A percentile compares a stretch with the other conserved stretches of the same genome.
Conservation (phyloP, 257 asterid genomes). For the Jaltomata sinuosa region DNA sequence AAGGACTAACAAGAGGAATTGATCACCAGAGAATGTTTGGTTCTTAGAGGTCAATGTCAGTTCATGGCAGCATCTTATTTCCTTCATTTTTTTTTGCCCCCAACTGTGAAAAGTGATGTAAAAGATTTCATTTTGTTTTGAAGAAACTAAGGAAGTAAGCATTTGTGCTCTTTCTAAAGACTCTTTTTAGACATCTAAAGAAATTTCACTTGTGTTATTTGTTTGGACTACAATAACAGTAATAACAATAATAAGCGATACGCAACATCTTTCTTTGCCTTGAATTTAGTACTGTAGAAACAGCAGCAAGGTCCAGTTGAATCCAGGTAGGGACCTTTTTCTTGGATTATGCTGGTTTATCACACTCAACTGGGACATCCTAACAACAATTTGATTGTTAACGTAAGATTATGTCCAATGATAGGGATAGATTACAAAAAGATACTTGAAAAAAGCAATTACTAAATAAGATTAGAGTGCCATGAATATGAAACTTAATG, state of each 20-base stretch:
- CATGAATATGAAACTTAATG: slow-evolving; percentile 14
- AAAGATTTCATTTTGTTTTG: not conserved
- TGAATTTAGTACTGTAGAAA: not conserved
- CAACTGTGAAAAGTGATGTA: not conserved
- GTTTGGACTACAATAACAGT: not conserved
- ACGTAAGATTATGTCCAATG: not conserved
- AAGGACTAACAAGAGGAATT: not conserved
- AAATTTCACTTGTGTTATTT: not conserved
- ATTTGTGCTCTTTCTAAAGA: not conserved
- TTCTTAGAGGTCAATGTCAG: not conserved
- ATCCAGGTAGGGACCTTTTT: not conserved
- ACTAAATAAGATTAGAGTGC: not conserved
- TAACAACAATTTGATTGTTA: not conserved
- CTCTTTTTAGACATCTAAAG: not conserved
- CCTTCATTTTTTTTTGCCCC: not conserved
- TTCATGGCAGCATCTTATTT: not conserved
- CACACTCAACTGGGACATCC: not conserved
- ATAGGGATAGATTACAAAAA: not conserved
- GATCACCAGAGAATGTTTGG: not conserved
- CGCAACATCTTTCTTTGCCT: not conserved
- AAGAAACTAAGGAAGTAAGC: not conserved
- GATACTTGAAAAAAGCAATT: not conserved
- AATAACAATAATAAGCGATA: not conserved
- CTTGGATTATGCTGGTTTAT: not conserved
- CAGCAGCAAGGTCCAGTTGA: not conserved